Evolutionary conservation across 345 rosid species (phyloP), one percentile per base, ranked within the genome.

Genomic region (Gossypium mustelinum): DNA sequence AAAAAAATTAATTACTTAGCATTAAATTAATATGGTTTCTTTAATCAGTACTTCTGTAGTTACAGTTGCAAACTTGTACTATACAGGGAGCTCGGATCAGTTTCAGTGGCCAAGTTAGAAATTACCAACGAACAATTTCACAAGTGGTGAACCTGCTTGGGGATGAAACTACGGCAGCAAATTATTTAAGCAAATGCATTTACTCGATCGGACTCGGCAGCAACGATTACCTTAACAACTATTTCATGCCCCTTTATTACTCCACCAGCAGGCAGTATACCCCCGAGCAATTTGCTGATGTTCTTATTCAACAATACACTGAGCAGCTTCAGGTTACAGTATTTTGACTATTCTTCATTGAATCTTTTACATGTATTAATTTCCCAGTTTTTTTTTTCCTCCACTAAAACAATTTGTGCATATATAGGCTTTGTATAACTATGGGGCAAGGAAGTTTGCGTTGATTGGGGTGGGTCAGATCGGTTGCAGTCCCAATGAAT

Each of bases 181-280:
- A 85, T 75, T 80, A 91, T 71, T 84, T 94, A 17, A 88, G 84
- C 64, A 77, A 68, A 68, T 92, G 97, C 84, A 87, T 94, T 58
- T 88, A 79, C 83, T 77, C 95, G 1, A 78, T 92, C 39, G 97
- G 92, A 25, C 73, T 94, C 68, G 98, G 98, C 12, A 94, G 97
- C 86, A 94, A 94, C 78, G 98, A 94, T 70, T 94, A 94, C 78
- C 93, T 94, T 16, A 94, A 94, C 74, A 94, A 94, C 78, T 94
- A 94, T 75, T 94, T 92, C 88, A 89, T 88, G 95, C 97, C 98
- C 11, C 76, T 62, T 4, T 72, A 48, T 70, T 94, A 94, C 85
- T 45, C 90, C 20, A 75, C 83, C 20, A 50, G 89, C 76, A 79
- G 80, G 60, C 92, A 79, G 67, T 94, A 67, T 76, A 84, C 82